phyloP scores from a whole-genome alignment of 1,284 basidiomycete species.

The Apiotrichum porosum region DNA sequence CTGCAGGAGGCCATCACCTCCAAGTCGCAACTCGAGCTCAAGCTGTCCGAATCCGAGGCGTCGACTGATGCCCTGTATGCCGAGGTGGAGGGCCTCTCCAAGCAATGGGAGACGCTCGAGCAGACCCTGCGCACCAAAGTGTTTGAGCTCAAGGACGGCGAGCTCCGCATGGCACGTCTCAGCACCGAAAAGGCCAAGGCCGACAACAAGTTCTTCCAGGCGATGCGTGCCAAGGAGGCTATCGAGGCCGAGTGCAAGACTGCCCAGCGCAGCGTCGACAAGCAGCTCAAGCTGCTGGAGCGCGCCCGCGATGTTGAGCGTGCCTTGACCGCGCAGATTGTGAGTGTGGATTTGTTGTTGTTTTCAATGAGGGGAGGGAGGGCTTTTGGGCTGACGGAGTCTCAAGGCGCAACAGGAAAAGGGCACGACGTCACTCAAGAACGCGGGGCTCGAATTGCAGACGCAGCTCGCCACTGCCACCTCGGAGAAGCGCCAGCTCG shows the following conservation, averaged over 20 bases:
- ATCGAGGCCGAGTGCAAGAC: slow-evolving; percentile 71
- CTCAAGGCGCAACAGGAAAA: slow-evolving; percentile 54
- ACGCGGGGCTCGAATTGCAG: slow-evolving; percentile 48
- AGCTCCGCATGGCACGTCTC: slow-evolving; percentile 66
- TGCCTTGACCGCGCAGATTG: slow-evolving; percentile 57
- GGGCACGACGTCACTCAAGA: slow-evolving; percentile 52
- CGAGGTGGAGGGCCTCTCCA: slow-evolving; percentile 80
- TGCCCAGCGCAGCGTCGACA: slow-evolving; percentile 62
- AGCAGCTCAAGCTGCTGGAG: slow-evolving; percentile 72
- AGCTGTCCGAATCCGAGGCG: slow-evolving; percentile 50
- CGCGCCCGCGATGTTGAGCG: slow-evolving; percentile 64
- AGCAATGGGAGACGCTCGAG: slow-evolving; percentile 82
- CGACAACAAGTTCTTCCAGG: slow-evolving; percentile 90
- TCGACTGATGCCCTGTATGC: slow-evolving; percentile 69
- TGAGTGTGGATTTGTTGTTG: slow-evolving; percentile 45
- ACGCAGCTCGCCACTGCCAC: slow-evolving; percentile 49
- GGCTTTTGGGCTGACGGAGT: no score
- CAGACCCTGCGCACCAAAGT: slow-evolving; percentile 77
- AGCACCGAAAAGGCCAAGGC: slow-evolving; percentile 80
- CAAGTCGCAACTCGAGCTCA: slow-evolving; percentile 55
- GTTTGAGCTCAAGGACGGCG: slow-evolving; percentile 69
- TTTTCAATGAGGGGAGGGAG: no score
- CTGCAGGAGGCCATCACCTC: slow-evolving; percentile 64
- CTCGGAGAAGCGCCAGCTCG: slow-evolving; percentile 38
- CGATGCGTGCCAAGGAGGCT: slow-evolving; percentile 84